Conservation (phyloP, 306 rosid species). For the Alnus glutinosa region DNA sequence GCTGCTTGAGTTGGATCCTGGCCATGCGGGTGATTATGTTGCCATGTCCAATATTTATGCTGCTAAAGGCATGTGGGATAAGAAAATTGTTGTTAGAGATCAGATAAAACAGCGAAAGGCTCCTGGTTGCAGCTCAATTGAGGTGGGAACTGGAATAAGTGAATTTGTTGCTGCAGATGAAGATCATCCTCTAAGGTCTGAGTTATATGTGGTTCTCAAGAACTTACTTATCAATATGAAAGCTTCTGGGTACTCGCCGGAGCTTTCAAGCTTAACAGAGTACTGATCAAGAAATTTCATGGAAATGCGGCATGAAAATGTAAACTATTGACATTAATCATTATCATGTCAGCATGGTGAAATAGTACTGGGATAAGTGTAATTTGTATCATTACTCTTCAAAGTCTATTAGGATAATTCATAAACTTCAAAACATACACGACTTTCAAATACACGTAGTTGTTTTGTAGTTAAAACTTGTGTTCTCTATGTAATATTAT, state of each 20-base stretch:
- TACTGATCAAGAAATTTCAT: background rate
- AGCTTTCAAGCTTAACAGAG: background rate
- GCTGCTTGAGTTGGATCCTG: slow-evolving; percentile 52
- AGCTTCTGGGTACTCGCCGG: background rate
- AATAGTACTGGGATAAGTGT: no score
- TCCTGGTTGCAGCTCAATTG: slow-evolving; percentile 21
- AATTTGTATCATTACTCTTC: no score
- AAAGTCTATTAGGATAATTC: no score
- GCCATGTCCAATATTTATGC: slow-evolving; percentile 66
- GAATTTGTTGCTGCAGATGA: slow-evolving; percentile 19
- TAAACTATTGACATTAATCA: no score
- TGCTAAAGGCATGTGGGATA: slow-evolving; percentile 56
- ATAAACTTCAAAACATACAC: no score
- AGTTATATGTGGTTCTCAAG: background rate
- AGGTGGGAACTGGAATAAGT: background rate
- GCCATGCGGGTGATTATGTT: slow-evolving; percentile 53
- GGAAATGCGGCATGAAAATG: background rate
- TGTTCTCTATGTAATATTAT: no score
- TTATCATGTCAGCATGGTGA: no score
- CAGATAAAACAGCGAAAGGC: slow-evolving; percentile 42
- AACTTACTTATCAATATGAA: slow-evolving; percentile 10
- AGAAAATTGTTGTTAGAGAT: slow-evolving; percentile 45
- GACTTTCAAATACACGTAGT: no score
- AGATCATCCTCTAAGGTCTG: slow-evolving; percentile 4
- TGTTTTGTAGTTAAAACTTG: no score